Evolutionary conservation across 768 basidiomycete species (phyloP), one percentile per base, ranked within the genome.

Genomic region (Lactifluus echinatus): DNA sequence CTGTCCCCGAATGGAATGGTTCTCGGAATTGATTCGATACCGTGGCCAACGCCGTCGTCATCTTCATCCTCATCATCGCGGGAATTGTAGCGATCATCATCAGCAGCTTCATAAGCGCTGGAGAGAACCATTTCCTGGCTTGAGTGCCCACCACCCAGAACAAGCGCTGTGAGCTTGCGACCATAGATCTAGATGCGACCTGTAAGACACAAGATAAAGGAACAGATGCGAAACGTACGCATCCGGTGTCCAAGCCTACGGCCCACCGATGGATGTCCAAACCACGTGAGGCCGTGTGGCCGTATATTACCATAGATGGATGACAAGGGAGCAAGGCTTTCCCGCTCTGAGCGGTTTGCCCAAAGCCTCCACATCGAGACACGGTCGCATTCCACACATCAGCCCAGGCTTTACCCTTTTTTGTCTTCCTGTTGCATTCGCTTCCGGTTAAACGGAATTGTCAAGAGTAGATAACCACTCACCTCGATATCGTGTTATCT

Each of bases 181-280:
- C 81, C 79, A 65, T 90, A 86, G 42, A 82, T 73, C 77, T 82
- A 29, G 36, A 53, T 17, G 36, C 43, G 5, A 17, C 14, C 46
- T 39, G 53, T 53, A 36, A 64, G 56, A 50, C 45, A 19, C 23
- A 45, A 28, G 23, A n/a, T 8, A 26, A 17, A 45, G 43, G 37
- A 34, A 1, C n/a, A 10, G 19, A 4, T 15, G 37, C 50, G 11
- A 46, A 42, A 74, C 84, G 68, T 67, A 92, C 88, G 66, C 93
- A 95, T 11, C 89, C 93, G 0, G 87, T 79, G 68, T 98, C 94
- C 33, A 95, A 70, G 1, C 94, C 94, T 58, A 93, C 72, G 2
- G 84, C 81, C 86, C 87, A 95, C 21, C 87, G 76, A 60, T 87
- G 85, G 62, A 92, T 69, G 67, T 93, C 90, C 12, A 96, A 75